Base-by-base conservation (phyloP, 306 rosid genomes). In the Cercis canadensis region DNA sequence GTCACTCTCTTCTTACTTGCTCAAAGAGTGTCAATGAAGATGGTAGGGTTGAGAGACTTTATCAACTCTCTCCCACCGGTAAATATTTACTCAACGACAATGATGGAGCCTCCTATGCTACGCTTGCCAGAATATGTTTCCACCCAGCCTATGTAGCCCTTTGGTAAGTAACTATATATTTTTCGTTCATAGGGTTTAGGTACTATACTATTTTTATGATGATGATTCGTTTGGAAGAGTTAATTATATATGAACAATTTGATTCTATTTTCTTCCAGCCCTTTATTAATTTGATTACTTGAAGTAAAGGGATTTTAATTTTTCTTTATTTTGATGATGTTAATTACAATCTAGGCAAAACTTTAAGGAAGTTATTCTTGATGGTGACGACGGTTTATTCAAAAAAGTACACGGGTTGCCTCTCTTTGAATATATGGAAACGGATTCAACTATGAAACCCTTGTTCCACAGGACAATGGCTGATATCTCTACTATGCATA, bases 31-130 rank as follows among this genome's bases (percentile, higher is more conserved):
- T 14, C n/a, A 4, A 21, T 13, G 31, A 36, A 37, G 46, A 59
- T 57, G 63, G 63, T 13, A 34, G 19, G 19, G 63, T 57, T 57
- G 44, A 57, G 63, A 57, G 63, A n/a, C 65, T 59, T 13, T 59
- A 59, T 16, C 46, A 24, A 16, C n/a, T 59, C 32, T 34, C 46
- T 15, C 47, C 47, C n/a, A 12, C 29, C 1, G 47, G 31, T 6
- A 59, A 59, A 15, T 59, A 34, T 46, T 59, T 7, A 5, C 24
- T 37, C 12, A 19, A 16, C 7, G 41, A 59, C 11, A 11, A 9
- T n/a, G 47, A 59, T 15, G 65, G 47, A 2, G 46, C 31, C 11
- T 15, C 24, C 19, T 4, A 34, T 10, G 47, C 7, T 37, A 11
- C 65, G 2, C 5, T 37, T 5, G 4, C 32, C 4, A 8, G 8